These are phyloP conservation scores for Cyclotella baltica DNA, from an alignment of 108 stramenopile genomes.

Conservation along the genomic window DNA sequence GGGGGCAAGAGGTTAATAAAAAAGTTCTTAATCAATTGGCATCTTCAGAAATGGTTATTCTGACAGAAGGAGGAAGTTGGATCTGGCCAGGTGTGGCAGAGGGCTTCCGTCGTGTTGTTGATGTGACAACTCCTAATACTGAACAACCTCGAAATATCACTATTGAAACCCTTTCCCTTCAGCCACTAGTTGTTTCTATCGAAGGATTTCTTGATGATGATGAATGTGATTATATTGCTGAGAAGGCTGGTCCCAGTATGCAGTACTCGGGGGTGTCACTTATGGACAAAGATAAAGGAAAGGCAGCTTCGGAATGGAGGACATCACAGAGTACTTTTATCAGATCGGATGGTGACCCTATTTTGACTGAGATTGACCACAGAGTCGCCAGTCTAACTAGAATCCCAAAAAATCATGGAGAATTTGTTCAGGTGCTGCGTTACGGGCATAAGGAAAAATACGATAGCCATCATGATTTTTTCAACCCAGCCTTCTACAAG, in stretches of 20 bases:
- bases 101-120: slow-evolving; percentile 65
- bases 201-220: slow-evolving; percentile 73
- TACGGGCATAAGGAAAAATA: slow-evolving; percentile 77
- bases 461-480: slow-evolving; percentile 84
- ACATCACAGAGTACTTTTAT: slow-evolving; percentile 86
- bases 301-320: slow-evolving; percentile 87
- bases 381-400: slow-evolving; percentile 73
- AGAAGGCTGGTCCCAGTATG: slow-evolving; percentile 69
- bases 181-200: slow-evolving; percentile 72
- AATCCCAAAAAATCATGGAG: slow-evolving; percentile 73
- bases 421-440: slow-evolving; percentile 76
- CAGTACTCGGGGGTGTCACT: slow-evolving; percentile 75
- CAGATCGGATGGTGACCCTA: slow-evolving; percentile 31
- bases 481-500: slow-evolving; percentile 63
- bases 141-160: slow-evolving; percentile 36
- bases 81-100: slow-evolving; percentile 74
- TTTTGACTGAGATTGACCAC: slow-evolving; percentile 64
- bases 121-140: slow-evolving; percentile 20
- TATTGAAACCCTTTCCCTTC: slow-evolving; percentile 62
- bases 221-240: slow-evolving; percentile 82
- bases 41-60: slow-evolving; percentile 58
- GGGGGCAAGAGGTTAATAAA: slow-evolving; percentile 4
- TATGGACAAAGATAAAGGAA: slow-evolving; percentile 87
- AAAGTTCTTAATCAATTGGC: slow-evolving; percentile 31
- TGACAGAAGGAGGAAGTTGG: slow-evolving; percentile 74